A percentile compares a stretch with the other conserved stretches of the same genome.
These are phyloP conservation scores for Sporothrix luriei DNA, from an alignment of 2,329 filamentous ascomycete genomes.

Conservation along the genomic window DNA sequence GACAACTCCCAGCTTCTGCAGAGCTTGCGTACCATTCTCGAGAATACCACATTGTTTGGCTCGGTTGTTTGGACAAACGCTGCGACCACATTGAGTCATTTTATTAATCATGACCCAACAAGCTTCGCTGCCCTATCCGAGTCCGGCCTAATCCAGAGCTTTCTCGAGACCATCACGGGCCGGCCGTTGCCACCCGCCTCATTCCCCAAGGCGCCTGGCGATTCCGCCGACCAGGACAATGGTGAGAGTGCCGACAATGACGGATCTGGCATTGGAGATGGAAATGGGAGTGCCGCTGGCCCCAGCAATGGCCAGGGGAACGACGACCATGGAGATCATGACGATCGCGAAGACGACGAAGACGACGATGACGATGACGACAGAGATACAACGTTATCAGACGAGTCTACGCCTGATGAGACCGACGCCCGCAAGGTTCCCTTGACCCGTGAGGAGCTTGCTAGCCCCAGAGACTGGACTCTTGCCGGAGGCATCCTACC, in stretches of 20 bases:
- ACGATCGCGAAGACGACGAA: not conserved
- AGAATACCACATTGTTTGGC: slow-evolving; percentile 77
- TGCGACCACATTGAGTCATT: slow-evolving; percentile 87
- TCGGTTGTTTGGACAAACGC: slow-evolving; percentile 95
- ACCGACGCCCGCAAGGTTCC: slow-evolving; percentile 54
- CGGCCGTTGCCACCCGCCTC: slow-evolving; percentile 46
- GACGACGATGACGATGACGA: slow-evolving; percentile 41
- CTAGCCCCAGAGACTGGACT: slow-evolving; percentile 47
- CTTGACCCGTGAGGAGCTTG: slow-evolving; percentile 55
- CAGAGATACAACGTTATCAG: slow-evolving; percentile 45
- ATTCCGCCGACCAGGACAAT: not conserved
- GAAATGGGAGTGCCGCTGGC: slow-evolving; percentile 26
- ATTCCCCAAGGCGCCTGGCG: not conserved
- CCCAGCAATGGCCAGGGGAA: slow-evolving; percentile 27
- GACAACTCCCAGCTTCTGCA: slow-evolving; percentile 84
- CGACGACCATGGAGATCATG: slow-evolving; percentile 34
- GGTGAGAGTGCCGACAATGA: not conserved
- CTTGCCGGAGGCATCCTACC: slow-evolving; percentile 76
- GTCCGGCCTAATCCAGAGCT: slow-evolving; percentile 82
- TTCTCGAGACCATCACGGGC: slow-evolving; percentile 78
- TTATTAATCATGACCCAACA: slow-evolving; percentile 98
- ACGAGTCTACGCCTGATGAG: slow-evolving; percentile 41
- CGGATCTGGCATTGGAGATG: not conserved
- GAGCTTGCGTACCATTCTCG: slow-evolving; percentile 78
- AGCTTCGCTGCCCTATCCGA: slow-evolving; percentile 96